Base-by-base conservation (phyloP, 2,329 filamentous ascomycete species). In the Verticillium klebahnii region DNA sequence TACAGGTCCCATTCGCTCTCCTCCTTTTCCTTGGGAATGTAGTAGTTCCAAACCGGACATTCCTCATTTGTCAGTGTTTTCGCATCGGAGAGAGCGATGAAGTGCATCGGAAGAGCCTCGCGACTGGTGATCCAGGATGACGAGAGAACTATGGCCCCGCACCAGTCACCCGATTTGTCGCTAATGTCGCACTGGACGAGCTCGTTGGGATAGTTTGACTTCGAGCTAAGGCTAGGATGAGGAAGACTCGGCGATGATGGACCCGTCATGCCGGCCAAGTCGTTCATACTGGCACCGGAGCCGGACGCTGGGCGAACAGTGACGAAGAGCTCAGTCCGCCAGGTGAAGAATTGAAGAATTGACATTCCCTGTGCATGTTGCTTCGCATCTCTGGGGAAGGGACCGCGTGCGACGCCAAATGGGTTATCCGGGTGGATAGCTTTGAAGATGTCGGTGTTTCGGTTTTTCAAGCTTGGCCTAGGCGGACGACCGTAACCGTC, bases 61-160 rank as follows among this genome's bases (percentile, higher is more conserved):
- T 76, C 73, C 0, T 70, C 68, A 5, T 62, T 34, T 3, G 71
- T 69, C 60, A 77, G 75, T 0, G 58, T 57, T 60, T 73, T 74
- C 4, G 74, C 73, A 2, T 75, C 71, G 0, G 71, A 74, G 12
- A 76, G 66, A 6, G 75, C 73, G 37, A 75, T 69, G 60, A 75
- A 72, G 19, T 71, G 65, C 34, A 61, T 63, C 52, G 40, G 45
- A 5, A 52, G 37, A 4, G 36, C 54, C 1, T 63, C 62, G 17
- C 61, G 57, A n/a, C 59, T 59, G 17, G 3, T 7, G 5, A 67
- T 56, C 68, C 68, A 70, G 7, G 62, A 23, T 9, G 61, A 60
- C 14, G 69, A 61, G 1, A 75, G 60, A 15, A 72, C 58, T 8
- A 75, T 69, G 2, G 71, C 64, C 0, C 72, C 72, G 58, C 73